A percentile compares a stretch with the other conserved stretches of the same genome.
These are phyloP conservation scores for Marasmius sp. DNA, from an alignment of 1,284 basidiomycete genomes.

Conservation along the genomic window DNA sequence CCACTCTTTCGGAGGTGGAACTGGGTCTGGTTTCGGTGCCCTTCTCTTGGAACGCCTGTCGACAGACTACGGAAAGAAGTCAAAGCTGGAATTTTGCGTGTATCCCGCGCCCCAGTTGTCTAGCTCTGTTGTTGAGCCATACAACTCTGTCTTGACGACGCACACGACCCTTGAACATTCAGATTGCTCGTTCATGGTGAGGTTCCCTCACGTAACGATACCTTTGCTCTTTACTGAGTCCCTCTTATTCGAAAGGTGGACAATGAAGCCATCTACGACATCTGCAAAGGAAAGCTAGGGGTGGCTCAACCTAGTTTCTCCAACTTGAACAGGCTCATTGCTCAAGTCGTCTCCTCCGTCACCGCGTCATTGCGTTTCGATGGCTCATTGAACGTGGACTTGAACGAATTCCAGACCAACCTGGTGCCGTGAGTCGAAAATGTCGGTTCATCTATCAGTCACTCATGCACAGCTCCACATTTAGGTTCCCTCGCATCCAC, in stretches of 20 bases:
- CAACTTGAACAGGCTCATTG: conserved; percentile 96
- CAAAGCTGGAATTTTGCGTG: conserved; percentile 98
- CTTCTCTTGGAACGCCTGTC: conserved; percentile 95
- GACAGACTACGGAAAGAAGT: conserved; percentile 98
- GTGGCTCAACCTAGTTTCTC: conserved; percentile 88
- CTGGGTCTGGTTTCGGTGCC: conserved; percentile 98
- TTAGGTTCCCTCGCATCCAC: conserved; percentile 94
- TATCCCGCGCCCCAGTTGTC: conserved; percentile 95
- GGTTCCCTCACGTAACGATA: conserved; percentile 6
- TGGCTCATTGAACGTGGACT: conserved; percentile 96
- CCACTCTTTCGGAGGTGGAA: conserved; percentile 99
- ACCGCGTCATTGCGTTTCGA: conserved; percentile 98
- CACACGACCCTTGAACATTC: conserved; percentile 99
- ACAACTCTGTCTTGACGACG: conserved; percentile 98
- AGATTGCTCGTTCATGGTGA: conserved; percentile 97
- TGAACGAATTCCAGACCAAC: conserved; percentile 99
- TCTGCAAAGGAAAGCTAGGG: conserved; percentile 94
- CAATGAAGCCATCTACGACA: conserved; percentile 98
- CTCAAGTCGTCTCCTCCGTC: conserved; percentile 97
- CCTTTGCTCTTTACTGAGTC: conserved; percentile 1
- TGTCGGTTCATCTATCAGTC: conserved; percentile 5
- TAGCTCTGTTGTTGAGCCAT: conserved; percentile 97
- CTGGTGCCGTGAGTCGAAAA: conserved; percentile 77
- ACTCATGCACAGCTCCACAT: conserved; percentile 9
- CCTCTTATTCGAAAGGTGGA: conserved; percentile 62